Percentiles rank a stretch among this genome's conserved stretches.
Conservation (phyloP, 495 filamentous ascomycete genomes). For the Lineolata rhizophorae region DNA sequence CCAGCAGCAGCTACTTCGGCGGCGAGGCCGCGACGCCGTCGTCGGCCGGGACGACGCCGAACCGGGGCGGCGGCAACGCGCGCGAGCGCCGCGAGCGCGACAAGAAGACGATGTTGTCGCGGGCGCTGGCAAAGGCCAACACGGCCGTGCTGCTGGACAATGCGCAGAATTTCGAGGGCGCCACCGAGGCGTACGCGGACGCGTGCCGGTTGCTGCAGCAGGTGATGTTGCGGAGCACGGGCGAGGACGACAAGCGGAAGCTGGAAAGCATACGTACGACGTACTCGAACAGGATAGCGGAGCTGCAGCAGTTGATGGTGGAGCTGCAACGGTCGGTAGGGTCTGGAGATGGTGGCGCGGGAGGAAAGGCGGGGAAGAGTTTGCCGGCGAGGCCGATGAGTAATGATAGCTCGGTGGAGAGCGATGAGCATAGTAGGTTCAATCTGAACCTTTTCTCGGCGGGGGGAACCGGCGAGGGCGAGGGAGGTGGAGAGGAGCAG, state of each 20-base stretch:
- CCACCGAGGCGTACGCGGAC: constrained; percentile 76
- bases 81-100: constrained; percentile 13
- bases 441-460: too few species aligned
- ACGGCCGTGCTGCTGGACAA: constrained; percentile 88
- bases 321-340: too few species aligned
- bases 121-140: constrained; percentile 83
- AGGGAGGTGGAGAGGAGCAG: too few species aligned
- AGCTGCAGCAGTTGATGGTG: constrained; percentile 43
- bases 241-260: constrained; percentile 66
- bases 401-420: too few species aligned
- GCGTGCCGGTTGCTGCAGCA: constrained; percentile 66
- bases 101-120: constrained; percentile 79
- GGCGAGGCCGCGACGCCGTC: not conserved
- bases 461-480: too few species aligned
- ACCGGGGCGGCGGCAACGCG: not conserved
- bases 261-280: constrained; percentile 79
- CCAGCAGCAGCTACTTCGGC: not conserved
- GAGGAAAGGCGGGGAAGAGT: constrained; percentile 49
- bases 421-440: too few species aligned
- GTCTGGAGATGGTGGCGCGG: too few species aligned
- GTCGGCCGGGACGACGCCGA: not conserved
- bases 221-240: constrained; percentile 65
- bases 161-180: constrained; percentile 81
- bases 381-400: constrained; percentile 61
- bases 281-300: constrained; percentile 69